Evolutionary conservation across 2,329 filamentous ascomycete genomes (phyloP).

Genomic region (Exophiala lecanii-corni): DNA sequence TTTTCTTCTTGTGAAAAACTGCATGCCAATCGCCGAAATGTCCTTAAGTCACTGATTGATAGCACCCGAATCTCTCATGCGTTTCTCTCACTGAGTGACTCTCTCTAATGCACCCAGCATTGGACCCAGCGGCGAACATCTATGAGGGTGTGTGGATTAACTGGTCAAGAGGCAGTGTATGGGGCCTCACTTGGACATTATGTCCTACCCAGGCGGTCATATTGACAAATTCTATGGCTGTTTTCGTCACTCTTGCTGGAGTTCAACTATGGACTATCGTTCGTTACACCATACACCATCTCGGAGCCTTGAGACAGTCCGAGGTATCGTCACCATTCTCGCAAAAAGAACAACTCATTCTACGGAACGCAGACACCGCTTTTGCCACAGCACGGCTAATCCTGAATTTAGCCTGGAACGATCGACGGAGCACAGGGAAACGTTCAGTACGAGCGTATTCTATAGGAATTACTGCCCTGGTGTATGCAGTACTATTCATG

Average conservation of each 20-base stretch:
- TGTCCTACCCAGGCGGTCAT: constrained; percentile 13
- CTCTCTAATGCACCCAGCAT: not conserved
- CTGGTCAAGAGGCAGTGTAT: constrained; percentile 16
- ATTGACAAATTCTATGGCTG: constrained; percentile 19
- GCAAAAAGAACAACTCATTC: constrained; percentile 19
- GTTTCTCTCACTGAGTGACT: too few relatives aligned
- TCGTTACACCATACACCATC: constrained; percentile 15
- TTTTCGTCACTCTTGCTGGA: constrained; percentile 17
- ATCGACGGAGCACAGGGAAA: constrained; percentile 10
- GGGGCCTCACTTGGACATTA: constrained; percentile 22
- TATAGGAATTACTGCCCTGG: constrained; percentile 10
- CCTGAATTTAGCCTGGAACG: constrained; percentile 14
- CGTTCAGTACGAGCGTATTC: constrained; percentile 11
- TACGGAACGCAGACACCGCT: constrained; percentile 17
- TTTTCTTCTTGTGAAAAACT: too few relatives aligned
- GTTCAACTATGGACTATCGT: constrained; percentile 21
- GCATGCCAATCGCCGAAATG: too few relatives aligned
- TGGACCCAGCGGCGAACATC: constrained; percentile 5
- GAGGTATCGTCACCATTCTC: constrained; percentile 14
- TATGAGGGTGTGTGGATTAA: constrained; percentile 21
- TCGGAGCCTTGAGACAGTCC: constrained; percentile 1
- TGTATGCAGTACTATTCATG: constrained; percentile 15
- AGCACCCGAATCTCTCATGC: too few relatives aligned
- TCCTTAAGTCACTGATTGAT: too few relatives aligned
- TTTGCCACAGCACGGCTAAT: constrained; percentile 13